phyloP scores from a whole-genome alignment of 140 eudicot species.

The Erigeron philadelphicus region DNA sequence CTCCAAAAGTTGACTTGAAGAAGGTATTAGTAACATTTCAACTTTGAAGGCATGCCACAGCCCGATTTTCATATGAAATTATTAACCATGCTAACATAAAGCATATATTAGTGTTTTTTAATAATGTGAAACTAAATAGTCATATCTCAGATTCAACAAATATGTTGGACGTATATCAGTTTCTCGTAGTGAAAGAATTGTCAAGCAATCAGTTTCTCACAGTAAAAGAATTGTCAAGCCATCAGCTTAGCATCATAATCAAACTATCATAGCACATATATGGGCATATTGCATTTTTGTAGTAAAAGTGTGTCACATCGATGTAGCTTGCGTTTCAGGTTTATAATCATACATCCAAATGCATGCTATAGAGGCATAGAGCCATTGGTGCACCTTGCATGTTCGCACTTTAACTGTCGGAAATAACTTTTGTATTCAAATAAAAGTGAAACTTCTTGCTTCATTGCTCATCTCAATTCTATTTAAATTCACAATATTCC shows the following conservation, averaged over 20 bases:
- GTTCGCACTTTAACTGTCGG: no score
- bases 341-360: no score
- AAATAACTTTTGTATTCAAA: no score
- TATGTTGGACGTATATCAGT: not conserved
- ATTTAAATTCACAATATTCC: no score
- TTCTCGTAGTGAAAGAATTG: not conserved
- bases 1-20: conserved; percentile 79
- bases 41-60: not conserved
- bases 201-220: not conserved
- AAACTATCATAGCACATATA: not conserved
- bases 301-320: no score
- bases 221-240: not conserved
- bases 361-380: no score
- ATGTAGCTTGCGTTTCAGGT: not conserved
- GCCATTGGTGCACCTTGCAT: no score
- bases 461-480: no score
- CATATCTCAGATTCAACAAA: not conserved
- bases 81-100: no score
- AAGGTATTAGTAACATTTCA: conserved; percentile 46
- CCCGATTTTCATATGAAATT: not conserved
- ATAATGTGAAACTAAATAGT: not conserved
- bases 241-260: not conserved
- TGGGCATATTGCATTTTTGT: conserved; percentile 1
- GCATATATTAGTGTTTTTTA: no score
- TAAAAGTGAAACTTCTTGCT: no score